A percentile compares a stretch with the other conserved stretches of the same genome.
Evolutionary conservation across 2,329 filamentous ascomycete species (phyloP).

Genomic region (Fusarium algeriense): DNA sequence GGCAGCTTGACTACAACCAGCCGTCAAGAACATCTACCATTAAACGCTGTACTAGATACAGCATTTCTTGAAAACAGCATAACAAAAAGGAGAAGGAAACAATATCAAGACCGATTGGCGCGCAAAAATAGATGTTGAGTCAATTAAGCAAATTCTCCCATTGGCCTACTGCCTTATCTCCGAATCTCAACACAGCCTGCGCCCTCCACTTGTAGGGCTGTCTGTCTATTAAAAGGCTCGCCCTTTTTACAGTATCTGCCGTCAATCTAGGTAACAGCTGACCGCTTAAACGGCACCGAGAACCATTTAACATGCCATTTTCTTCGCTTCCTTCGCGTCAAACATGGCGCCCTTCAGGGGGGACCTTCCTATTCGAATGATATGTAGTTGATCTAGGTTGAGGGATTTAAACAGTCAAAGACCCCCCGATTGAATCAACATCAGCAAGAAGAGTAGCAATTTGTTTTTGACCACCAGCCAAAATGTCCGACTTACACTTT

Average conservation of each 20-base stretch:
- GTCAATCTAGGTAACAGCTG: neutral
- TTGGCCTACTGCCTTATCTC: neutral
- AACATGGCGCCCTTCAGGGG: slow-evolving; percentile 3
- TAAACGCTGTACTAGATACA: neutral
- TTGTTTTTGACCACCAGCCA: slow-evolving; percentile 23
- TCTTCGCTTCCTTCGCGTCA: slow-evolving; percentile 11
- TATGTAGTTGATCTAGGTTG: neutral
- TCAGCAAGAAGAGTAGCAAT: slow-evolving; percentile 7
- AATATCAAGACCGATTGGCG: neutral
- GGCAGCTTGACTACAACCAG: neutral
- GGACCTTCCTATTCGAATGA: slow-evolving; percentile 19
- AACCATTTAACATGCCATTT: neutral
- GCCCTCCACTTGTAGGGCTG: slow-evolving; percentile 6
- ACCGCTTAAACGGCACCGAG: slow-evolving; percentile 3
- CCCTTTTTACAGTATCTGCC: neutral
- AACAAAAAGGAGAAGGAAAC: neutral
- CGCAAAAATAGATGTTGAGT: neutral
- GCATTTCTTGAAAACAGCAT: neutral
- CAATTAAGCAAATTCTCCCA: neutral
- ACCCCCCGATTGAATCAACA: neutral
- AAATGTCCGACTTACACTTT: slow-evolving; percentile 43
- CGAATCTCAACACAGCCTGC: neutral
- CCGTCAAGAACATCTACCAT: neutral
- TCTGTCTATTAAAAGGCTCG: neutral
- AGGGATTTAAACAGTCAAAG: slow-evolving; percentile 21